Conservation (phyloP, 1,139 yeast species). For the Yamadazyma songkhlaensis region DNA sequence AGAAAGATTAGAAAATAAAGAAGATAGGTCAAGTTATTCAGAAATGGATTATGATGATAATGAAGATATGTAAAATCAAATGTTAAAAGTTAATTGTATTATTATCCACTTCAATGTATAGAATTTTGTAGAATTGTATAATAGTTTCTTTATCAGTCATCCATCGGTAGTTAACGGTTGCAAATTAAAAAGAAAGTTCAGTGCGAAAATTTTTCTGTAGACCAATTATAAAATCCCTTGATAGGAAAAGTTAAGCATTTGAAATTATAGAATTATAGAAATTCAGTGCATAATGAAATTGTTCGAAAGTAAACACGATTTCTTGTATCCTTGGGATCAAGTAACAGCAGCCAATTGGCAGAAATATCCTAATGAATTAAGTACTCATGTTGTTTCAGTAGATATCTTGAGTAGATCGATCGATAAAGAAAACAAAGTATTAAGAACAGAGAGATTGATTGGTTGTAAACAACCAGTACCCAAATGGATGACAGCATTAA, state of each 20-base stretch:
- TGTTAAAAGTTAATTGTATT: too few relatives aligned
- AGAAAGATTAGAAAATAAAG: constrained; percentile 3
- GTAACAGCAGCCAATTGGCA: constrained; percentile 97
- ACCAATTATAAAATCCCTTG: not conserved
- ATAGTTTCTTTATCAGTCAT: not conserved
- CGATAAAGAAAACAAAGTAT: constrained; percentile 50
- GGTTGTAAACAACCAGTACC: constrained; percentile 91
- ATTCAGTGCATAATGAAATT: constrained; percentile 56
- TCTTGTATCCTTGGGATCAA: constrained; percentile 87
- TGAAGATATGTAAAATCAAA: not conserved
- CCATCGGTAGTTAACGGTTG: constrained; percentile 3
- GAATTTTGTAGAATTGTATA: constrained; percentile 1
- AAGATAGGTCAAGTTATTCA: constrained; percentile 2
- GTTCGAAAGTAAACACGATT: constrained; percentile 65
- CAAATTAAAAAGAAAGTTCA: constrained; percentile 4
- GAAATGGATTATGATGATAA: constrained; percentile 2
- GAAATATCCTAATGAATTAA: constrained; percentile 89
- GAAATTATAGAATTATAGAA: not conserved
- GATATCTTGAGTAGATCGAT: constrained; percentile 78
- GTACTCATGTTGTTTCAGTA: constrained; percentile 93
- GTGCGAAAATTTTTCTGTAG: constrained; percentile 3
- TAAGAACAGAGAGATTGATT: constrained; percentile 82
- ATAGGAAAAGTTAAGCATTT: not conserved
- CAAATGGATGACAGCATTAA: constrained; percentile 67
- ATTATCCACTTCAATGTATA: not conserved